These are phyloP conservation scores for sunflower (Helianthus annuus) DNA, from an alignment of 129 eudicot genomes.

Conservation along the genomic window HanXRQr2.0-SUNRISE NC_035433.2:4886245-4886744, in stretches of 20 bases:
- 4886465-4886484: slow-evolving; percentile 63
- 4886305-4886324: too few species aligned
- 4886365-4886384: slow-evolving; percentile 60
- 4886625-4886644: slow-evolving; percentile 2
- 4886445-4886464: slow-evolving; percentile 97
- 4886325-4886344: neutral
- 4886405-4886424: slow-evolving; percentile 81
- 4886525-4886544: neutral
- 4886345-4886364: slow-evolving; percentile 81
- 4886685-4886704: slow-evolving; percentile 47
- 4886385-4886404: slow-evolving; percentile 74
- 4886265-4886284: too few species aligned
- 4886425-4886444: slow-evolving; percentile 89
- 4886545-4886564: neutral
- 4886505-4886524: neutral
- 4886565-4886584: neutral
- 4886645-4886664: neutral
- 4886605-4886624: slow-evolving; percentile 1
- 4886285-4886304: too few species aligned
- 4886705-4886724: slow-evolving; percentile 56
- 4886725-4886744: slow-evolving; percentile 53
- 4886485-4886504: neutral
- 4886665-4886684: slow-evolving; percentile 2
- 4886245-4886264: too few species aligned
- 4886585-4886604: neutral